phyloP scores from a whole-genome alignment of 2,329 filamentous ascomycete species.

The Massarina eburnea region DNA sequence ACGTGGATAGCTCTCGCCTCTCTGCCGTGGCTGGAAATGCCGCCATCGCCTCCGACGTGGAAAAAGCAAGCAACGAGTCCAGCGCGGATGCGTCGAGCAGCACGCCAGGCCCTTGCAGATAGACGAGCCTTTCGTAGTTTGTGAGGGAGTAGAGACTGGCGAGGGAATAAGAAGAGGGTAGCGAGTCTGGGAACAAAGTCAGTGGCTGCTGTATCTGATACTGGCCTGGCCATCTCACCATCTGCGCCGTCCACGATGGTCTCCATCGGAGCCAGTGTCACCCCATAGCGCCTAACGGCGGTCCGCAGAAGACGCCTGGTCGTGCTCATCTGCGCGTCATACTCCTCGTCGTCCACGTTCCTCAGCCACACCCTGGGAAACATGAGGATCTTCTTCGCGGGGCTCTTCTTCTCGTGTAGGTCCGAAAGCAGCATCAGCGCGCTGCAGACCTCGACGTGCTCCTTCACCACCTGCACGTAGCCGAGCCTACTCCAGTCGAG shows the following conservation, averaged over 20 bases:
- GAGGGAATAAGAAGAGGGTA: constrained; percentile 46
- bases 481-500: constrained; percentile 51
- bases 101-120: constrained; percentile 48
- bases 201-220: constrained; percentile 3
- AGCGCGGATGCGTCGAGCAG: constrained; percentile 51
- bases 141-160: constrained; percentile 49
- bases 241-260: constrained; percentile 40
- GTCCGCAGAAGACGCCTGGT: constrained; percentile 48
- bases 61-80: constrained; percentile 48
- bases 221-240: constrained; percentile 18
- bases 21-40: constrained; percentile 37
- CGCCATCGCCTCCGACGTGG: constrained; percentile 38
- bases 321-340: constrained; percentile 47
- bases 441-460: constrained; percentile 51
- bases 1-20: constrained; percentile 35
- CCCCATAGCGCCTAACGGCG: constrained; percentile 49
- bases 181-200: constrained; percentile 19
- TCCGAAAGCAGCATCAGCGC: constrained; percentile 54
- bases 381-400: constrained; percentile 48
- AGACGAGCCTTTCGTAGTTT: constrained; percentile 49
- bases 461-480: constrained; percentile 50
- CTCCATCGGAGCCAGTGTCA: constrained; percentile 48
- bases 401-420: constrained; percentile 48
- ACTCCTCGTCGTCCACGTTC: constrained; percentile 37
- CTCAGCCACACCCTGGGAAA: constrained; percentile 47